Conservation (phyloP, 2,329 filamentous ascomycete genomes). For the Arachnopeziza araneosa region DNA sequence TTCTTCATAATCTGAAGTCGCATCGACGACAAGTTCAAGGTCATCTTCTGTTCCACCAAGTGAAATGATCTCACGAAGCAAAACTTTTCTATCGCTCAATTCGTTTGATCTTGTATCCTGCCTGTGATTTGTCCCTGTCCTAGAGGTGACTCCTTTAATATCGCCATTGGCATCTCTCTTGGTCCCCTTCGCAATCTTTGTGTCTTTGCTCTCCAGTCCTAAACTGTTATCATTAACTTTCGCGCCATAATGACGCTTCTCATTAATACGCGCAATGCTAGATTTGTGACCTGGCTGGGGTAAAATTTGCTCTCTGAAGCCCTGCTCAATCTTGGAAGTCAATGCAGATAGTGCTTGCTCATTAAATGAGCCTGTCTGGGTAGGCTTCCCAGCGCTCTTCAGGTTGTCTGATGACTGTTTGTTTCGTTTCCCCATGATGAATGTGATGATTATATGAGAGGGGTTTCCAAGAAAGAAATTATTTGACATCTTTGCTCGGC, state of each 20-base stretch:
- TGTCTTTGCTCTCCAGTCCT: constrained; percentile 4
- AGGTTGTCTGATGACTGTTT: constrained; percentile 15
- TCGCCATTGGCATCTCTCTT: constrained; percentile 31
- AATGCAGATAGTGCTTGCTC: constrained; percentile 46
- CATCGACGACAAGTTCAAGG: constrained; percentile 52
- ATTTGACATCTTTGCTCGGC: not conserved
- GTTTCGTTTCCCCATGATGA: constrained; percentile 23
- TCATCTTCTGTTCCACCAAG: constrained; percentile 62
- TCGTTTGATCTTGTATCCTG: not conserved
- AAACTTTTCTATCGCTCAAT: constrained; percentile 29
- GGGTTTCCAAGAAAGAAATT: not conserved
- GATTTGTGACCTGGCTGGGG: constrained; percentile 20
- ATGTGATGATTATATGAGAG: not conserved
- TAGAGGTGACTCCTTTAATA: constrained; percentile 17
- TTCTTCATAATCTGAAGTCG: constrained; percentile 46
- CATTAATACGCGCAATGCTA: not conserved
- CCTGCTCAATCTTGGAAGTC: constrained; percentile 52
- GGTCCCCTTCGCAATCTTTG: constrained; percentile 26
- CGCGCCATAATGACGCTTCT: not conserved
- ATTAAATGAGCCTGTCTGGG: constrained; percentile 37
- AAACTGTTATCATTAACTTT: constrained; percentile 9
- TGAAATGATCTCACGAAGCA: constrained; percentile 59
- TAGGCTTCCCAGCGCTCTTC: constrained; percentile 16
- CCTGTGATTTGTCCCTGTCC: not conserved
- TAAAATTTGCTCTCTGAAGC: constrained; percentile 36